Evolutionary conservation across 768 basidiomycete genomes (phyloP).

Genomic region (Tricholoma sp.): DNA sequence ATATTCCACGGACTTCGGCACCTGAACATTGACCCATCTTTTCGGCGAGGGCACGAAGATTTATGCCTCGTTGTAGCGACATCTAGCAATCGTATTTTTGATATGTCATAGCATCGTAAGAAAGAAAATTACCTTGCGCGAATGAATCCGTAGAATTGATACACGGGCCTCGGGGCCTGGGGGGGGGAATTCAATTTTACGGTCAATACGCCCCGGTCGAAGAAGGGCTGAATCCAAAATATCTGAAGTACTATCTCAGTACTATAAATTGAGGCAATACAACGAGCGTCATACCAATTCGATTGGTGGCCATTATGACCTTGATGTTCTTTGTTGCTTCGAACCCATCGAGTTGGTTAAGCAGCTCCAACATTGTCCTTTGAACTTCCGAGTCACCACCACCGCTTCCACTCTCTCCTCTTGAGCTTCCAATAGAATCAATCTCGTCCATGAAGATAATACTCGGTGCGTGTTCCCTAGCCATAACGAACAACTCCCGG

Average conservation of each 20-base stretch:
- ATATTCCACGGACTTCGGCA: conserved; percentile 95
- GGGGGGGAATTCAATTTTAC: conserved; percentile 98
- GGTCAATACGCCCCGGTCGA: conserved; percentile 91
- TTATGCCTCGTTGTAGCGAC: conserved; percentile 96
- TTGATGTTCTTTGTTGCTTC: conserved; percentile 99
- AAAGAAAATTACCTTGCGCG: conserved; percentile 63
- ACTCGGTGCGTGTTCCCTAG: conserved; percentile 92
- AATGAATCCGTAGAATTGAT: conserved; percentile 95
- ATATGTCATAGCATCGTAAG: neutral
- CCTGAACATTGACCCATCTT: conserved; percentile 99
- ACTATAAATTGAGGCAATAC: neutral
- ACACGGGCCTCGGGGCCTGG: conserved; percentile 96
- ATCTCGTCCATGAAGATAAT: conserved; percentile 99
- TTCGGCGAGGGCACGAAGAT: conserved; percentile 91
- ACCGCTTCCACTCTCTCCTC: conserved; percentile 89
- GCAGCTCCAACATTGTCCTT: conserved; percentile 83
- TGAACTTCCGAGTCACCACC: conserved; percentile 88
- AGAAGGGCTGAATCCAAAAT: conserved; percentile 92
- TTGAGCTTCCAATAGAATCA: conserved; percentile 91
- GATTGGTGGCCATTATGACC: conserved; percentile 94
- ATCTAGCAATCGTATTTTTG: conserved; percentile 46
- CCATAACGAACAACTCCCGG: conserved; percentile 97
- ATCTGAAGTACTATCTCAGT: conserved; percentile 40
- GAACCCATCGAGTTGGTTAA: conserved; percentile 88
- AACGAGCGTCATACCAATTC: conserved; percentile 57